Conservation (phyloP, 2,329 filamentous ascomycete genomes). For the Triangularia setosa region DNA sequence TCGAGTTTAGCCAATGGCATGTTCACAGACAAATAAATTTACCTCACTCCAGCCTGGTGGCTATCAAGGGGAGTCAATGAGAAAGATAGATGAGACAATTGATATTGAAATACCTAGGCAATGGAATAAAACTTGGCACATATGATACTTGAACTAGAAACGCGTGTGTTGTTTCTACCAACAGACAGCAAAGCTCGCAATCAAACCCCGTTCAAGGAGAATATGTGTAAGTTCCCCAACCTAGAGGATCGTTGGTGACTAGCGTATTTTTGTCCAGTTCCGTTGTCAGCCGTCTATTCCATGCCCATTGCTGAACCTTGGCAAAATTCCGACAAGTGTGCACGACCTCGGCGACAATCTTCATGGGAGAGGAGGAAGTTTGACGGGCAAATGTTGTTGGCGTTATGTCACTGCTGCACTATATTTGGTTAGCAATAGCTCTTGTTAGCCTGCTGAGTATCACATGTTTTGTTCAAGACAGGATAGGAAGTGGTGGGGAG, state of each 20-base stretch:
- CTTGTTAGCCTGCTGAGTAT: background rate
- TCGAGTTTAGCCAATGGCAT: background rate
- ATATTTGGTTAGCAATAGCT: background rate
- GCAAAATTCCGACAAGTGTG: background rate
- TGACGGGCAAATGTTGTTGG: background rate
- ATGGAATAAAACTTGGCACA: background rate
- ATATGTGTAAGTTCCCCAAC: background rate
- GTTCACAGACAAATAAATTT: background rate
- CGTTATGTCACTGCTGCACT: background rate
- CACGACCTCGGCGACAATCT: background rate
- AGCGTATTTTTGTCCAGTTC: background rate
- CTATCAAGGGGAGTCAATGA: background rate
- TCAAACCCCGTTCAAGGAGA: background rate
- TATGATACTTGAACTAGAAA: background rate
- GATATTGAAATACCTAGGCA: background rate
- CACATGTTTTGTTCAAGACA: background rate
- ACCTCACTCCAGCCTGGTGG: background rate
- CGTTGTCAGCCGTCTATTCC: background rate
- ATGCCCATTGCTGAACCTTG: background rate
- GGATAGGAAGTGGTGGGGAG: background rate
- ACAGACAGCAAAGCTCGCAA: background rate
- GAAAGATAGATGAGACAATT: background rate
- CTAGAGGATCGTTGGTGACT: background rate
- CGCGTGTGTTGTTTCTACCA: background rate
- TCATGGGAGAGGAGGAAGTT: background rate